A percentile compares a stretch with the other conserved stretches of the same genome.
phyloP scores from a whole-genome alignment of 2,329 filamentous ascomycete species.

The Didymella segeticola region DNA sequence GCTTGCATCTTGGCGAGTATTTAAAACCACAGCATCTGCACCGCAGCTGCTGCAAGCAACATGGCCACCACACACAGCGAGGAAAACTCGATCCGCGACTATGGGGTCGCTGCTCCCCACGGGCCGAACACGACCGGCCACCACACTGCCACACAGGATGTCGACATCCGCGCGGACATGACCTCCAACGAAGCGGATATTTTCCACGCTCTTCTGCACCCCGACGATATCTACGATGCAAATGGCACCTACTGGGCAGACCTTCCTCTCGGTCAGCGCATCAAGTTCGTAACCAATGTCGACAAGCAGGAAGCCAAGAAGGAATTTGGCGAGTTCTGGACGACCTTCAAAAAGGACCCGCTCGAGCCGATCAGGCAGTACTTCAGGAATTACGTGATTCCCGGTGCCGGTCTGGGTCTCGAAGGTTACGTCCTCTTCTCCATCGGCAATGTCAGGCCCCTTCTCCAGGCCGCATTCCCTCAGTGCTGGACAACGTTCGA shows the following conservation, averaged over 20 bases:
- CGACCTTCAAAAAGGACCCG: constrained; percentile 86
- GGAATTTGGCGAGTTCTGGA: constrained; percentile 72
- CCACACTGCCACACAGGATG: constrained; percentile 53
- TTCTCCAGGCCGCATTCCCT: constrained; percentile 78
- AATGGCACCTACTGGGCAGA: constrained; percentile 95
- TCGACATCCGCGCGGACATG: constrained; percentile 56
- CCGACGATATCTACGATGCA: constrained; percentile 84
- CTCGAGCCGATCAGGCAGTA: constrained; percentile 86
- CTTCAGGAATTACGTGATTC: constrained; percentile 87
- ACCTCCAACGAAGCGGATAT: constrained; percentile 64
- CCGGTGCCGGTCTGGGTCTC: constrained; percentile 87
- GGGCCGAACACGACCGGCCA: constrained; percentile 55
- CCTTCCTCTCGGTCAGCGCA: constrained; percentile 71
- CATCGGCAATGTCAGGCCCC: constrained; percentile 87
- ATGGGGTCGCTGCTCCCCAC: constrained; percentile 57
- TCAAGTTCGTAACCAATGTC: constrained; percentile 77
- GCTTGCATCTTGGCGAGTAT: not conserved
- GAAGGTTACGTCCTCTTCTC: constrained; percentile 98
- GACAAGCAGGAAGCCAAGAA: constrained; percentile 72
- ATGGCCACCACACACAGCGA: constrained; percentile 36
- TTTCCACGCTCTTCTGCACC: constrained; percentile 82
- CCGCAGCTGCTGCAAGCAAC: constrained; percentile 9
- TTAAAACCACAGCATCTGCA: not conserved
- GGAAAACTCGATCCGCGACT: constrained; percentile 51
- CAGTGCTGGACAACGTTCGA: constrained; percentile 73